A percentile compares a stretch with the other conserved stretches of the same genome.
phyloP scores from a whole-genome alignment of 164 flowering plant species.

The Magnolia kwangsiensis region DNA sequence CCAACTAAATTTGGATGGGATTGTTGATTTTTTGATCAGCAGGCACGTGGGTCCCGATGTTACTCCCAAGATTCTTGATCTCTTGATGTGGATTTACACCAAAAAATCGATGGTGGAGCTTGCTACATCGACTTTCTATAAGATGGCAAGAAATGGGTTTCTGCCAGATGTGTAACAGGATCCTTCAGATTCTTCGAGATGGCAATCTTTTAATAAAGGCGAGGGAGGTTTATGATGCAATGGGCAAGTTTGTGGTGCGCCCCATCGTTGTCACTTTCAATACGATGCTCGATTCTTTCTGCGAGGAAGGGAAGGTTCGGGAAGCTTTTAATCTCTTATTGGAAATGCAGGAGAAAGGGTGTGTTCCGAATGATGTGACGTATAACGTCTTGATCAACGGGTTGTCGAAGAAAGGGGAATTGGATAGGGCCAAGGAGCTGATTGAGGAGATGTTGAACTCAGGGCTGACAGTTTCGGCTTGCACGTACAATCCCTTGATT shows the following conservation, averaged over 20 bases:
- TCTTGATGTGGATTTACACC: conserved; percentile 44
- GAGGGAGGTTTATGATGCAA: conserved; percentile 41
- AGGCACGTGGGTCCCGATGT: conserved; percentile 19
- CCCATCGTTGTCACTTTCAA: conserved; percentile 61
- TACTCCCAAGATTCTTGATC: conserved; percentile 40
- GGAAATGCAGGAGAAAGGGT: conserved; percentile 56
- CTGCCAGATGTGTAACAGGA: conserved; percentile 67
- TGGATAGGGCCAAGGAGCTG: conserved; percentile 43
- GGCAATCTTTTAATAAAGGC: conserved; percentile 28
- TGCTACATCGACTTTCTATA: conserved; percentile 45
- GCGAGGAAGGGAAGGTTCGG: conserved; percentile 47
- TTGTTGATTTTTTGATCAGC: conserved; percentile 47
- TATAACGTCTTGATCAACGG: conserved; percentile 64
- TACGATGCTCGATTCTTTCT: conserved; percentile 52
- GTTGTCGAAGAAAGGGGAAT: conserved; percentile 46
- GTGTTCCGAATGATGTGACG: conserved; percentile 49
- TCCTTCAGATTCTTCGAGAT: conserved; percentile 54
- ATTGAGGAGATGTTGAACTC: conserved; percentile 42
- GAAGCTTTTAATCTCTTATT: conserved; percentile 32
- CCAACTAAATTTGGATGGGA: conserved; percentile 27
- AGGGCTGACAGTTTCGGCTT: conserved; percentile 47
- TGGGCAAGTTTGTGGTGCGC: conserved; percentile 43
- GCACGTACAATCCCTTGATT: conserved; percentile 61
- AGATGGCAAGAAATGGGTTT: conserved; percentile 49
- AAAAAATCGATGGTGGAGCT: conserved; percentile 41